Base-by-base conservation (phyloP, 192 early-diverging fungal species). In the Backusella luteola region DNA sequence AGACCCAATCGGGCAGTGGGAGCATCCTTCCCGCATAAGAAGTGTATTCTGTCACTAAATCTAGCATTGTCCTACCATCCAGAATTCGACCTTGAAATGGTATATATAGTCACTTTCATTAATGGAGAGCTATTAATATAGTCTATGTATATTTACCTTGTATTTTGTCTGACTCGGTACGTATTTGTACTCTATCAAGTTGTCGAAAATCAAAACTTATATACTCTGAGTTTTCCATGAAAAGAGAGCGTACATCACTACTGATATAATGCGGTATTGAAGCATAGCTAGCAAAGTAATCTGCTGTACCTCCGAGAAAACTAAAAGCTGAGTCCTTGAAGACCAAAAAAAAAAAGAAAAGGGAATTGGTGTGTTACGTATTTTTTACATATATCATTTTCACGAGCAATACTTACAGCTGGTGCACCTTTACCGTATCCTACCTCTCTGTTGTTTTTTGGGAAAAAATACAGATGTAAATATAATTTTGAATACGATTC, bases 241-340 rank as follows among this genome's bases (percentile, higher is more conserved):
- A 80, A 12, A 85, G 49, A 23, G 75, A 78, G 5, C 73, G 74
- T 38, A 76, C 66, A 34, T 83, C 79, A 17, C 76, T 79, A 4
- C 79, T 84, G 6, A 85, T 71, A 59, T 78, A 83, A 14, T 78
- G 73, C 6, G 84, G 84, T 34, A 85, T 71, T 8, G 83, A 76
- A n/a, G 75, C 77, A 75, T 81, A 85, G 2, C 80, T 84, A 12
- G 84, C 69, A 52, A 81, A 76, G 17, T 14, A 29, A 49, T 83
- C 82, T 19, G 74, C 52, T 44, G 69, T 75, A 19, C 39, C 39
- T 34, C 78, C 76, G 29, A 85, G 74, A 26, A 80, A 34, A 19
- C 73, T 32, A n/a, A 75, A 53, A 19, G 70, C 32, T 26, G 84
- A 73, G 34, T 78, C 68, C 19, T 69, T 26, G 81, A 69, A 49